phyloP scores from a whole-genome alignment of 805 yeast genomes.

The Priceomyces carsonii region DNA sequence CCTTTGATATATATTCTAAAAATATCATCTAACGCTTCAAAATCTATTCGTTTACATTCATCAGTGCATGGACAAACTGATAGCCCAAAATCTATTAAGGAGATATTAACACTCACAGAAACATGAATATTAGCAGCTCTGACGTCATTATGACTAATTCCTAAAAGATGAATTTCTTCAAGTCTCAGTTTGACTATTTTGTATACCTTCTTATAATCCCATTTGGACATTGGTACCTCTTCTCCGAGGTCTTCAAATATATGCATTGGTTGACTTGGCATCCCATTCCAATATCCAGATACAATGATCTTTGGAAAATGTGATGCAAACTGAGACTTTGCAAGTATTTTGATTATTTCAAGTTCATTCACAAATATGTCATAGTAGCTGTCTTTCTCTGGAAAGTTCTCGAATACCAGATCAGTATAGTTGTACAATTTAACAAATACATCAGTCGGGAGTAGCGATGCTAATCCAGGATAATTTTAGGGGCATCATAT shows the following conservation, averaged over 20 bases:
- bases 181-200: conserved; percentile 1
- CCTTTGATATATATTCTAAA: too few relatives aligned
- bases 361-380: conserved; percentile 6
- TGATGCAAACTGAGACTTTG: conserved; percentile 4
- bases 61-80: conserved; percentile 1
- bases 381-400: conserved; percentile 2
- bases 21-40: conserved; percentile 1
- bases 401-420: too few relatives aligned
- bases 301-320: conserved; percentile 4
- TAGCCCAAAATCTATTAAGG: conserved; percentile 4
- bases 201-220: conserved; percentile 3
- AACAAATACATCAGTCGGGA: conserved; percentile 3
- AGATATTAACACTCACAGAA: conserved; percentile 1
- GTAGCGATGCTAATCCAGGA: conserved; percentile 1
- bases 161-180: conserved; percentile 3
- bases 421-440: conserved; percentile 4
- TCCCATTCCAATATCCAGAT: conserved; percentile 4
- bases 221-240: background rate
- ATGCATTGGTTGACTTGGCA: conserved; percentile 4
- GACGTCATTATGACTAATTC: conserved; percentile 4
- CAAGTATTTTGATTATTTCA: conserved; percentile 1
- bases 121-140: conserved; percentile 4
- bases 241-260: conserved; percentile 6
- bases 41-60: conserved; percentile 1
- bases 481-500: conserved; percentile 3